Evolutionary conservation across 768 basidiomycete genomes (phyloP).

Genomic region (Agrocybe praecox): DNA sequence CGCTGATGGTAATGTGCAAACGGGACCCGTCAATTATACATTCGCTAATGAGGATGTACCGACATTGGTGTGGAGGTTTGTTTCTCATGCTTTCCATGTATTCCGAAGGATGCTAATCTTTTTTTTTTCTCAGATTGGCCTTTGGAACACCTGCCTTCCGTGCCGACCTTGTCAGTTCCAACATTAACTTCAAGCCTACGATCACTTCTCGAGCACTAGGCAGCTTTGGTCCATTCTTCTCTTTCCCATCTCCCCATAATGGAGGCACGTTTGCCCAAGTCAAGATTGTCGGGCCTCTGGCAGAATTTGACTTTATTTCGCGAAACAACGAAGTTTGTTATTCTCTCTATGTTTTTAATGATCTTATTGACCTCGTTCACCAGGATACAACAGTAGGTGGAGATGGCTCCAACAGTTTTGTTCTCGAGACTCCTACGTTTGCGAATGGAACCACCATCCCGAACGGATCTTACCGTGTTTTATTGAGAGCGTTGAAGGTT

Average conservation of each 20-base stretch:
- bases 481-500: conserved; percentile 42
- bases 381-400: conserved; percentile 19
- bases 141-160: conserved; percentile 53
- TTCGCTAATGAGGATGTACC: conserved; percentile 46
- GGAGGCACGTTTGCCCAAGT: conserved; percentile 41
- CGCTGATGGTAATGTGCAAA: conserved; percentile 40
- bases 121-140: conserved; percentile 29
- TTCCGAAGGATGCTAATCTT: background rate
- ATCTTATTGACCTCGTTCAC: background rate
- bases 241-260: conserved; percentile 36
- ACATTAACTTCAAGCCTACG: conserved; percentile 41
- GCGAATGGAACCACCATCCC: conserved; percentile 46
- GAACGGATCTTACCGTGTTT: conserved; percentile 41
- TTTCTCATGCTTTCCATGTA: background rate
- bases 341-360: background rate
- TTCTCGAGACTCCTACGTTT: conserved; percentile 34
- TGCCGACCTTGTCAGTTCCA: conserved; percentile 48
- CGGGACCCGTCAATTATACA: conserved; percentile 44
- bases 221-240: conserved; percentile 31
- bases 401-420: conserved; percentile 32
- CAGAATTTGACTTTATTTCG: conserved; percentile 46
- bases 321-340: conserved; percentile 46
- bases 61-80: conserved; percentile 39
- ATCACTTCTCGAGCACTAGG: conserved; percentile 30
- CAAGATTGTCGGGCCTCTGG: conserved; percentile 48